Evolutionary conservation across 768 basidiomycete genomes (phyloP), one percentile per base, ranked within the genome.

Genomic region (Collybiopsis confluens): DNA sequence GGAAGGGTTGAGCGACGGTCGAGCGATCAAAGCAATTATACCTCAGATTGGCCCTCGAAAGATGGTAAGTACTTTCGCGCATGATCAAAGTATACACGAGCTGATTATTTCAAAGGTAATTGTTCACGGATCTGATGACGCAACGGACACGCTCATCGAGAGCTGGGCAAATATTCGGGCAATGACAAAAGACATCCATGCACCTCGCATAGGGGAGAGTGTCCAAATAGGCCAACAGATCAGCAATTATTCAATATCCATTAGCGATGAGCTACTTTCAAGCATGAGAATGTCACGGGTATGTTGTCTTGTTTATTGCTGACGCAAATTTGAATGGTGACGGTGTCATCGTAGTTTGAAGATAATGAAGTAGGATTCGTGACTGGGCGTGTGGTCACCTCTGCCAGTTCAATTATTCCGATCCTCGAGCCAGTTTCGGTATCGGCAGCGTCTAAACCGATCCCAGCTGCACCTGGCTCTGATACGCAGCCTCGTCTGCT

Each of bases 291-390:
- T 94, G 83, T 95, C 96, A 10, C 79, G 87, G 67, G 94, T 96
- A 68, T 51, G 90, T 35, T 28, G 8, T 38, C 33, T 38, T n/a
- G 62, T 40, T 20, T 8, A 27, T 10, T 24, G 9, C 7, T 6
- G 10, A 26, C 40, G 13, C n/a, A 33, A 21, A 51, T 43, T 7
- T 20, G 26, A 4, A 27, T 33, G 26, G 23, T 18, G 15, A 41
- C 13, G 11, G 11, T 4, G 6, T 16, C 26, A 16, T 10, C 36
- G 23, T 9, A 98, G 94, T 98, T 97, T 65, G 97, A 98, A 63
- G 96, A 98, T 66, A 98, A 94, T 62, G 94, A 98, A 69, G 89
- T 99, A 42, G 93, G 91, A 16, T 95, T 86, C 67, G 85, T 99
- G 41, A 83, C 85, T 20, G 97, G 97, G 20, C 82, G 89, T n/a